Base-by-base conservation (phyloP, 2,329 filamentous ascomycete species). In the Orbilia blumenaviensis region DNA sequence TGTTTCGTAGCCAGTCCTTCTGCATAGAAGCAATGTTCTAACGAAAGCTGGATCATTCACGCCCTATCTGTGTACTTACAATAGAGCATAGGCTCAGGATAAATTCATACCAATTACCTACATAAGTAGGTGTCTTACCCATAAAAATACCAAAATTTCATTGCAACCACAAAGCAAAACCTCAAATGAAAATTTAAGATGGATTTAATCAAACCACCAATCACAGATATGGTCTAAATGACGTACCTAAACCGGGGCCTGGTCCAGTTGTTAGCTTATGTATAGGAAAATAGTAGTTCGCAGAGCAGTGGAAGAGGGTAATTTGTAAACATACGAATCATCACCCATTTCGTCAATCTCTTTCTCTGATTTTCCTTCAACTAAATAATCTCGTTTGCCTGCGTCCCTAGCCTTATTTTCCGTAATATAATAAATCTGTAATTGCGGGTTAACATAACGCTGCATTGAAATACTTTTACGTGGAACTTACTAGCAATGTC, bases 401-500 rank as follows among this genome's bases (percentile, higher is more conserved):
- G 79, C 80, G 1, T 81, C 79, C 12, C 83, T 81, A 8, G 80
- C 78, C 63, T 81, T 81, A 78, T 86, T 85, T 21, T 78, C 75
- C 18, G 64, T 64, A 6, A 63, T 77, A 61, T 78, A 78, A 62
- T 77, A 79, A n/a, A 10, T 38, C 72, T 75, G 42, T 10, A 36
- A 8, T 18, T 21, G 2, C 18, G n/a, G 46, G 18, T 58, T 41
- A 66, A 46, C n/a, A 23, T 48, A 14, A 18, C 9, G 25, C 32
- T 27, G 34, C 34, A 60, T n/a, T n/a, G n/a, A 21, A 8, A 32
- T 34, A 23, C n/a, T 14, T 10, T 9, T 2, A 16, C 3, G 3
- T 48, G 18, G 84, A 82, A 86, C 86, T 88, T 83, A 90, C 84
- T 27, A 86, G 82, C 2, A 81, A 85, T 79, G 42, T 64, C 6